Evolutionary conservation across 371 early-diverging fungal species (phyloP), one percentile per base, ranked within the genome.

Genomic region (Nematocida sp.): DNA sequence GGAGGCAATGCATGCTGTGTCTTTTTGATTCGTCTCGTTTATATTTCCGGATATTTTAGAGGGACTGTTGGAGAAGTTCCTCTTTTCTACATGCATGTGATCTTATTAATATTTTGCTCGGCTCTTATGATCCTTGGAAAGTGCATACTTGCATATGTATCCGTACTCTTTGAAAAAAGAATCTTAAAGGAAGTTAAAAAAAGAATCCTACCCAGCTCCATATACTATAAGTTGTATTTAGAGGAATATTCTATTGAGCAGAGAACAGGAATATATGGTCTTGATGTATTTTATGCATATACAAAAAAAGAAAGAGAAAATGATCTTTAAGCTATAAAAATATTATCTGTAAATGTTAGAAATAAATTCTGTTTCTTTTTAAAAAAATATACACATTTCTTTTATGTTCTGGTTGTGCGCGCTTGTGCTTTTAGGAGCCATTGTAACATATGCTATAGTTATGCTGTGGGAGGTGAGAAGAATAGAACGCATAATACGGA

Each of bases 251-350:
- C 7, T 7, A 26, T 53, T 7, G 7, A 33, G 26, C 53, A n/a
- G 23, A 7, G 4, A 13, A 26, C 9, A 53, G 32, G 13, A 23
- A 13, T 33, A 5, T 33, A 23, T 53, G 7, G 7, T 7, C 53
- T 23, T 13, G 47, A 47, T 13, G 35, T 49, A 4, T 63, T 63
- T 30, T 47, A 39, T 63, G 32, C 30, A 7, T 39, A 39, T 38
- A 39, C 47, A 11, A 16, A 63, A 26, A 16, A 20, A 13, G 63
- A 63, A 63, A 42, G n/a, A 42, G 9, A 48, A 4, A 30, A 63
- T 7, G 47, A 45, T 42, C 5, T 63, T 42, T 49, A 4, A 45
- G 11, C 36, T 49, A 20, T 49, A 26, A 56, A 20, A 32, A 26
- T 35, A 13, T n/a, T n/a, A n/a, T n/a, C n/a, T n/a, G n/a, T n/a